A percentile compares a stretch with the other conserved stretches of the same genome.
Evolutionary conservation across 345 rosid genomes (phyloP).

Genomic region (Eucalyptus sideroxylon): DNA sequence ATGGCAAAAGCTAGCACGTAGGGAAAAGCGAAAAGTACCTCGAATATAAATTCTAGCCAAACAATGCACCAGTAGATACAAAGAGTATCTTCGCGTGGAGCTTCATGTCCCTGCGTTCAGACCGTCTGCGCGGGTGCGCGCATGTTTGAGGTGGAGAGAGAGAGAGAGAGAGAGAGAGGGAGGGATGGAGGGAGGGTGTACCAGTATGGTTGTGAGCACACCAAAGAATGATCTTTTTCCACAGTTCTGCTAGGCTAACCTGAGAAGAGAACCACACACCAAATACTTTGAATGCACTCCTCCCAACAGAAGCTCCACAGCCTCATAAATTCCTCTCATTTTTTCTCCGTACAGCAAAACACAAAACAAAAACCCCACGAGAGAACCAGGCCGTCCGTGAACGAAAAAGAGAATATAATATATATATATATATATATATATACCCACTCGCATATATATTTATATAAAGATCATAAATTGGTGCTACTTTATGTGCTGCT

Average conservation of each 20-base stretch:
- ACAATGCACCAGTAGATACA: background rate
- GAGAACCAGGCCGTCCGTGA: background rate
- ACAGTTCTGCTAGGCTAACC: slow-evolving; percentile 27
- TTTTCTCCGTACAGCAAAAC: background rate
- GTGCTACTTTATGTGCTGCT: background rate
- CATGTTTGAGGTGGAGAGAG: background rate
- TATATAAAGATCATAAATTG: background rate
- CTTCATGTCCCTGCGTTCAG: background rate
- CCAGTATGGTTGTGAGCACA: slow-evolving; percentile 11
- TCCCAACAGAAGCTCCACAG: slow-evolving; percentile 13
- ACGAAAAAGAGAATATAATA: background rate
- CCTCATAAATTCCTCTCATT: slow-evolving; percentile 39
- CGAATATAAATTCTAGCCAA: background rate
- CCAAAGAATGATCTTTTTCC: slow-evolving; percentile 16
- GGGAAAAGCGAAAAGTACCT: background rate
- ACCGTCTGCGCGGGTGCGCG: background rate
- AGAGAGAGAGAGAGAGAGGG: background rate
- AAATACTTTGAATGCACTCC: background rate
- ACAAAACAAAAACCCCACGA: background rate
- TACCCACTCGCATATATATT: background rate
- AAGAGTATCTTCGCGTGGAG: background rate
- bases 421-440: background rate
- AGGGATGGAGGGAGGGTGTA: slow-evolving; percentile 12
- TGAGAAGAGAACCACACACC: slow-evolving; percentile 65
- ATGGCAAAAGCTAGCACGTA: background rate